phyloP scores from a whole-genome alignment of 495 filamentous ascomycete genomes.

The Tetracladium setigerum region DNA sequence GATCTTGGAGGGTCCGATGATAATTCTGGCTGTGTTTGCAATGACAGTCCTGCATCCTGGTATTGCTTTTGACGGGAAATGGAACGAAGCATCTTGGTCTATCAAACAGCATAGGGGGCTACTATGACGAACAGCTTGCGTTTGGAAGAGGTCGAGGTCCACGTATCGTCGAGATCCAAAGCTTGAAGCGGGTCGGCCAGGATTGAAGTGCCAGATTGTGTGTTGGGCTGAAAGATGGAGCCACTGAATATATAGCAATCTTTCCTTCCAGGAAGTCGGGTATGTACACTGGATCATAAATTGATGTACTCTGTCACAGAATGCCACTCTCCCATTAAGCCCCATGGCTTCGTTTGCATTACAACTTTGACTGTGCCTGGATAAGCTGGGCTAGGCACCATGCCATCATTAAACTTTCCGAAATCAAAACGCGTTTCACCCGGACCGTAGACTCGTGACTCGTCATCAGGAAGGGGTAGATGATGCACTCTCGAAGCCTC shows the following conservation, averaged over 20 bases:
- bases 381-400: conserved; percentile 8
- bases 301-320: conserved; percentile 10
- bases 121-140: conserved; percentile 2
- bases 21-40: conserved; percentile 39
- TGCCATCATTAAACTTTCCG: conserved; percentile 6
- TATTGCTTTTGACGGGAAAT: conserved; percentile 3
- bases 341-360: conserved; percentile 6
- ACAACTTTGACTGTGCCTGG: conserved; percentile 7
- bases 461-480: conserved; percentile 5
- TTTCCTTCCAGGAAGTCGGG: conserved; percentile 4
- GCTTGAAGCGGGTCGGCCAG: conserved; percentile 4
- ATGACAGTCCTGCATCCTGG: conserved; percentile 40
- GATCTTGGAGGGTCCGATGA: conserved; percentile 52
- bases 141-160: conserved; percentile 4
- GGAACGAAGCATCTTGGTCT: conserved; percentile 22
- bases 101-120: conserved; percentile 6
- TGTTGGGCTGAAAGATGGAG: conserved; percentile 6
- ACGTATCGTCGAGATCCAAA: conserved; percentile 2
- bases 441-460: conserved; percentile 3
- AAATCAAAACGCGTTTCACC: conserved; percentile 9
- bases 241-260: conserved; percentile 5
- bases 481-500: conserved; percentile 8
- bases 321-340: conserved; percentile 9
- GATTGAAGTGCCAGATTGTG: conserved; percentile 4
- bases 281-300: conserved; percentile 6